Base-by-base conservation (phyloP, 179 eudicot species). In the Silene vulgaris region DNA sequence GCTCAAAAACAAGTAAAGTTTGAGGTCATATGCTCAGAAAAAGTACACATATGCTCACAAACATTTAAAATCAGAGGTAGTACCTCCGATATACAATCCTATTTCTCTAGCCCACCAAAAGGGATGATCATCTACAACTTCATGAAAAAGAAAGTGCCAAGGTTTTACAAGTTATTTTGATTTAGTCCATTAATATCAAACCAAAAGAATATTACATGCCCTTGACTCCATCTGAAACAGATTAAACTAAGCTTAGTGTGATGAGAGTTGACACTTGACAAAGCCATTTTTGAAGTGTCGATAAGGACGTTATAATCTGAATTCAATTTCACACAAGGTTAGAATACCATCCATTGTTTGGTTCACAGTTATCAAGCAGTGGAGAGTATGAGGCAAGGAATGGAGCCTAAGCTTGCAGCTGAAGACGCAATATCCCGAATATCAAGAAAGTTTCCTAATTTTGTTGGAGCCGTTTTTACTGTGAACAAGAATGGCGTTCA, bases 341-440 rank as follows among this genome's bases (percentile, higher is more conserved):
- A 45, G 61, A n/a, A 37, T 13, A 63, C 37, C 5, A 21, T 26
- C 52, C 65, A 20, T 26, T 37, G 37, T 37, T 29, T 66, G 59
- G 59, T 64, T 78, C 9, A 73, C 89, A 93, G 98, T 83, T 93
- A 93, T 76, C 98, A 93, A 87, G 96, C 88, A 56, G 96, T 93
- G 66, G 98, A 93, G 87, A 93, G 92, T 69, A 91, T 93, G 98
- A 88, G 98, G 79, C 86, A 71, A 69, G 98, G 98, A 74, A 83
- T 91, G 97, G 90, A 89, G 73, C 97, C 98, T 0, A 84, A 83
- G 83, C 83, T 63, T 62, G 97, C 98, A 69, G 98, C 97, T 21
- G 81, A 86, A 79, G 97, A 93, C 63, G 98, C 98, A 8, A 93
- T 93, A 70, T 86, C 87, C 17, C 80, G 98, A 78, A 91, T 93